Evolutionary conservation across 2,329 filamentous ascomycete genomes (phyloP).

Genomic region (Microdochium nivale): DNA sequence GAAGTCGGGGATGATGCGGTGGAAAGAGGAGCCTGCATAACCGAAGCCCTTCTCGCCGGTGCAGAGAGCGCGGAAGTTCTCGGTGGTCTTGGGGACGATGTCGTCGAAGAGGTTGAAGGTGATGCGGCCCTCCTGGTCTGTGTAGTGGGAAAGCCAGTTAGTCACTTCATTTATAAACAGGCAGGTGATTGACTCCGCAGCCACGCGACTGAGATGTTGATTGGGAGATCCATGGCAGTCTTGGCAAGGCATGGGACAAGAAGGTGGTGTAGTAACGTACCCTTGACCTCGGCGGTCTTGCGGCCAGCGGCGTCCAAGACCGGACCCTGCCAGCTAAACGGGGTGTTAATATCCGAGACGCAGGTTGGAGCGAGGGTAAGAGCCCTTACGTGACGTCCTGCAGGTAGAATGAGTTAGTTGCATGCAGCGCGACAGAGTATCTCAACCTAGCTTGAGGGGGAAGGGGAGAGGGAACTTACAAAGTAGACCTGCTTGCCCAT

Average conservation of each 20-base stretch:
- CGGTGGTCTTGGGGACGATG: constrained; percentile 77
- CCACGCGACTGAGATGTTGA: too few relatives aligned
- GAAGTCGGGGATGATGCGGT: constrained; percentile 87
- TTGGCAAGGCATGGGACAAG: neutral
- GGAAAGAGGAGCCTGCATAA: constrained; percentile 78
- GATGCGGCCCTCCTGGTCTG: constrained; percentile 71
- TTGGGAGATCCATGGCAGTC: neutral
- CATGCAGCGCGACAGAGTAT: too few relatives aligned
- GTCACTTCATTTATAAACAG: too few relatives aligned
- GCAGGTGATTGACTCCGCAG: too few relatives aligned
- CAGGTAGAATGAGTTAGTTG: neutral
- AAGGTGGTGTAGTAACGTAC: constrained; percentile 36
- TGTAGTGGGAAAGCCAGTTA: constrained; percentile 11
- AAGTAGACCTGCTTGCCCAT: constrained; percentile 59
- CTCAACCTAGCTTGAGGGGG: neutral
- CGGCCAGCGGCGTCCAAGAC: constrained; percentile 52
- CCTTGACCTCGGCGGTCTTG: constrained; percentile 44
- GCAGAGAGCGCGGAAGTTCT: constrained; percentile 82
- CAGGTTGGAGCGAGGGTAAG: neutral
- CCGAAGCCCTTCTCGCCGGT: constrained; percentile 73
- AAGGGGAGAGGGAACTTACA: constrained; percentile 37
- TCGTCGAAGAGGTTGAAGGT: constrained; percentile 84
- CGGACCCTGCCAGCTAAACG: constrained; percentile 69
- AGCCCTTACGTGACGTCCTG: neutral
- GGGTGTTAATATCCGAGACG: constrained; percentile 19